Evolutionary conservation across 1,284 basidiomycete genomes (phyloP).

Genomic region (Naganishia sp.): DNA sequence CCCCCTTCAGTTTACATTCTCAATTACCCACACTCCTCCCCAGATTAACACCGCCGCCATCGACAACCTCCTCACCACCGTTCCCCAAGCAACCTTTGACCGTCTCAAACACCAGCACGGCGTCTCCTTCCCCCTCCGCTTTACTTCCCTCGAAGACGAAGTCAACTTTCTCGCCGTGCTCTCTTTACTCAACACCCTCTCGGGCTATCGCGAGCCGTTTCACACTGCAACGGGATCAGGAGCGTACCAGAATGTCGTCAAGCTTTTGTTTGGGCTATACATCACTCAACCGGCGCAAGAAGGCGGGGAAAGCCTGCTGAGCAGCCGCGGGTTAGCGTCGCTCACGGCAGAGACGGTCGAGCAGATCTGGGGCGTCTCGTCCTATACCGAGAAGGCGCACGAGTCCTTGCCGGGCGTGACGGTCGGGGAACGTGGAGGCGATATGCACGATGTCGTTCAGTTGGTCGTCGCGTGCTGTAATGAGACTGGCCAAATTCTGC

Average conservation of each 20-base stretch:
- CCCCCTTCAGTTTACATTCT: background rate
- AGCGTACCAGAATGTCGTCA: constrained; percentile 75
- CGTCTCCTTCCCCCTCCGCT: constrained; percentile 69
- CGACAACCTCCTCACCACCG: constrained; percentile 64
- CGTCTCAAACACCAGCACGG: constrained; percentile 66
- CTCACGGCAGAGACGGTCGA: constrained; percentile 65
- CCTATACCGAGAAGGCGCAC: constrained; percentile 72
- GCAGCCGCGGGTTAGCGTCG: constrained; percentile 65
- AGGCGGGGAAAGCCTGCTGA: constrained; percentile 57
- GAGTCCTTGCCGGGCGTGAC: constrained; percentile 67
- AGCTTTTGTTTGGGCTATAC: constrained; percentile 69
- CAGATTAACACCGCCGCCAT: constrained; percentile 62
- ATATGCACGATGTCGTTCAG: constrained; percentile 69
- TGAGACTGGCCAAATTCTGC: constrained; percentile 69
- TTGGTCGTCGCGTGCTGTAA: constrained; percentile 66
- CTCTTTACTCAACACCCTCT: constrained; percentile 75
- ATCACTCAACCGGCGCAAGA: constrained; percentile 59
- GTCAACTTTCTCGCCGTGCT: constrained; percentile 72
- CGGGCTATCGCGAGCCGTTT: constrained; percentile 71
- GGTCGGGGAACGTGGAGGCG: constrained; percentile 73
- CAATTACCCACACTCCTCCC: background rate
- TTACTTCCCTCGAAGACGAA: constrained; percentile 67
- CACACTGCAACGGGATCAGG: constrained; percentile 69
- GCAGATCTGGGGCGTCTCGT: constrained; percentile 66
- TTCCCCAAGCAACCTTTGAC: constrained; percentile 63